Conservation (phyloP, 2,329 filamentous ascomycete species). For the Aspergillus puulaauensis region DNA sequence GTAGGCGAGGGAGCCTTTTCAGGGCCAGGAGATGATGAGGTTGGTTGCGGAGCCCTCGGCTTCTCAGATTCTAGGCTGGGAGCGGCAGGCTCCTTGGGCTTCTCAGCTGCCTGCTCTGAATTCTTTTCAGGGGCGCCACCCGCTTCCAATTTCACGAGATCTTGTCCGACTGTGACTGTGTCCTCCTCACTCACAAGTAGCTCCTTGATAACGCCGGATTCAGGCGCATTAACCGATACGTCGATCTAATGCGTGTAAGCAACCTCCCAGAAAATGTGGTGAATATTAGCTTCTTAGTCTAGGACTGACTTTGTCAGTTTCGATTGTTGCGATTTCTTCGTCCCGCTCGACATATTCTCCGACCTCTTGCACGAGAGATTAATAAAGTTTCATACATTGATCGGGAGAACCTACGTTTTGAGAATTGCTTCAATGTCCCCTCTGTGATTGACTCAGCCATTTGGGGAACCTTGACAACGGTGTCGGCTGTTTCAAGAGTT, state of each 20-base stretch:
- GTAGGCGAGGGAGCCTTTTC: conserved; percentile 33
- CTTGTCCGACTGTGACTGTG: conserved; percentile 91
- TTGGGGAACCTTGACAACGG: conserved; percentile 86
- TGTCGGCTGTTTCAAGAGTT: conserved; percentile 60
- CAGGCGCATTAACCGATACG: conserved; percentile 90
- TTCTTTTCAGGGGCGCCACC: conserved; percentile 63
- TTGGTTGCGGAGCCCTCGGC: conserved; percentile 25
- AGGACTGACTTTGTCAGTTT: conserved; percentile 84
- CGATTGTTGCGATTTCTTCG: conserved; percentile 97
- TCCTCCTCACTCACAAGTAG: conserved; percentile 91
- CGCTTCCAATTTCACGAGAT: conserved; percentile 81
- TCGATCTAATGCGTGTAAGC: conserved; percentile 67
- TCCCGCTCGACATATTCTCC: conserved; percentile 94
- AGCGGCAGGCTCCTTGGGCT: conserved; percentile 61
- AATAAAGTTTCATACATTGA: neutral
- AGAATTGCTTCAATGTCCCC: conserved; percentile 93
- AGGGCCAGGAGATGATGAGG: conserved; percentile 12
- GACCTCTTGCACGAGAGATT: conserved; percentile 55
- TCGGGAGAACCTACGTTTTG: conserved; percentile 61
- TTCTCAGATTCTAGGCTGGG: conserved; percentile 42
- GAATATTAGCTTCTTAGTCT: no score
- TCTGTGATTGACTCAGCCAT: conserved; percentile 99
- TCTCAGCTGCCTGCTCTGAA: conserved; percentile 55
- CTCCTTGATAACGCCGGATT: conserved; percentile 88
- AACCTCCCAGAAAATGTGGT: neutral